Evolutionary conservation across 768 basidiomycete species (phyloP).

Genomic region (Lanmaoa pseudosensibilis): DNA sequence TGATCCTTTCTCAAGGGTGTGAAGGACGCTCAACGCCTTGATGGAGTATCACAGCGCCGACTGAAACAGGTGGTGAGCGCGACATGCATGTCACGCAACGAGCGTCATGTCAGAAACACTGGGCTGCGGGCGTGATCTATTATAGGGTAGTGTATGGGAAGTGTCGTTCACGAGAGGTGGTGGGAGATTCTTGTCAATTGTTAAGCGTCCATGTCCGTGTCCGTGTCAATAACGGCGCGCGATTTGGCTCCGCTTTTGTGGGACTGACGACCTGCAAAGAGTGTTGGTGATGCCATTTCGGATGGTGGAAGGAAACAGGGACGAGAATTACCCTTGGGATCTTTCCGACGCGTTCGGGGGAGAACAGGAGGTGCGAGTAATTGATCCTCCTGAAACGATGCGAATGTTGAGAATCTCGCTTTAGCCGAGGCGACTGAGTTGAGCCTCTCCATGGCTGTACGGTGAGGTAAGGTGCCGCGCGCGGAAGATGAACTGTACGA

Average conservation of each 20-base stretch:
- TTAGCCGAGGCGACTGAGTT: slow-evolving; percentile 19
- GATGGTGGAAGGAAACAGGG: not conserved
- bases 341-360: slow-evolving; percentile 15
- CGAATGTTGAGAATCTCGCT: slow-evolving; percentile 2
- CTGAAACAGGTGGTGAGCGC: not conserved
- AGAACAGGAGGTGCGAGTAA: slow-evolving; percentile 15
- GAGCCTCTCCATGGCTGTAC: slow-evolving; percentile 19
- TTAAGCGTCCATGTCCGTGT: slow-evolving; percentile 6
- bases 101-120: not conserved
- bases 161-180: not conserved
- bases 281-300: not conserved
- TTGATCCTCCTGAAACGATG: slow-evolving; percentile 13
- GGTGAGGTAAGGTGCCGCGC: not conserved
- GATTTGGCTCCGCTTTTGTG: not conserved
- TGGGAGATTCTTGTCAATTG: slow-evolving; percentile 9
- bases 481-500: not conserved
- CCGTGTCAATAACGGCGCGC: slow-evolving; percentile 6
- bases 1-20: not conserved
- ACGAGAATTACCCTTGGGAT: not conserved
- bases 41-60: not conserved
- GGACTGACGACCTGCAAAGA: not conserved
- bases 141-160: not conserved
- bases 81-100: not conserved
- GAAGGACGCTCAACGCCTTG: not conserved
- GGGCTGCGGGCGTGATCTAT: not conserved